Evolutionary conservation across 495 filamentous ascomycete genomes (phyloP), one percentile per base, ranked within the genome.

Genomic region (Neurospora sp.): DNA sequence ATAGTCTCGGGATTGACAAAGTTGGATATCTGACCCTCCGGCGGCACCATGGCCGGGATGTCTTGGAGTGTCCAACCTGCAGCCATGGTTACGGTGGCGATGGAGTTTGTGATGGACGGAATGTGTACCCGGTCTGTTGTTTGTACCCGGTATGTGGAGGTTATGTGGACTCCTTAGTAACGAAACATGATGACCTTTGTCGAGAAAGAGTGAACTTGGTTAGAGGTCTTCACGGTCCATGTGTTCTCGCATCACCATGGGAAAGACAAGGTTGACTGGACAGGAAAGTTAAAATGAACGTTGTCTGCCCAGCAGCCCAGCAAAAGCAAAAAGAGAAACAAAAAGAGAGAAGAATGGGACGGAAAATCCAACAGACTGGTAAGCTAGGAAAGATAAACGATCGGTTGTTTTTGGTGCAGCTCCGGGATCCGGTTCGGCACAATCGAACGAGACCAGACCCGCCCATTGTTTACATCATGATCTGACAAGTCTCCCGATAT

Each of bases 41-140:
- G 77, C 12, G 77, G 77, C n/a, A 39, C 7, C 76, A 79, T 76
- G 39, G 75, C 74, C 72, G 79, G 65, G 65, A 77, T 71, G 72
- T 71, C 35, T 18, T 69, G 5, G 69, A 77, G 31, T 69, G 53
- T 65, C 53, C 53, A 65, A 65, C 27, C 27, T 18, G 22, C 22
- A 18, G 53, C 53, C 53, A 65, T 65, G 53, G 53, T 37, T 65
- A 65, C 53, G 53, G 53, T 65, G 53, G 53, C 27, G 31, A 65
- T 65, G 53, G 7, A 2, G 7, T 16, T 8, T 22, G 16, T 44
- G 71, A 53, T 70, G 39, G 44, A 71, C 39, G 22, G 38, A 16
- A 65, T 35, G 53, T 65, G 53, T 65, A 65, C 53, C 53, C 53
- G 27, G 53, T 18, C 20, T 61, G 53, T 35, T 61, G 53, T 12